Conservation (phyloP, 257 asterid genomes). For the Nicotiana paniculata region DNA sequence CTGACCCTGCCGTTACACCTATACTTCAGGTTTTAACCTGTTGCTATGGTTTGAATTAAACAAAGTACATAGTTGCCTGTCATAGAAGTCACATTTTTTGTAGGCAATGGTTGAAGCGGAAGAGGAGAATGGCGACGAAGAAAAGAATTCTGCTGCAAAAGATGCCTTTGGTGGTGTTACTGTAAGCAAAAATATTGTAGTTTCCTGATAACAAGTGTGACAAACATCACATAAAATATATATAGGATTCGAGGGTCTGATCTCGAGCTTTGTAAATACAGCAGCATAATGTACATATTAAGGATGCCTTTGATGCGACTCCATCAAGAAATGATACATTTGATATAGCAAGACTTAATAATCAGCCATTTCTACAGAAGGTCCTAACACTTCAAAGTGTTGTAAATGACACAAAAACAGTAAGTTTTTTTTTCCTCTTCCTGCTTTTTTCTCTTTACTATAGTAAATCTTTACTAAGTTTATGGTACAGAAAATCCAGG, state of each 20-base stretch:
- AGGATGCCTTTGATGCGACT: constrained; percentile 19
- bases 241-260: background rate
- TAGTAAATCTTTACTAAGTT: background rate
- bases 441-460: background rate
- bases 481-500: constrained; percentile 47
- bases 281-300: constrained; percentile 25
- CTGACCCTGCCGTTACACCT: constrained; percentile 44
- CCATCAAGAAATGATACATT: constrained; percentile 5
- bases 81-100: background rate
- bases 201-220: background rate
- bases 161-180: constrained; percentile 11
- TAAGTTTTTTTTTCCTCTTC: constrained; percentile 14
- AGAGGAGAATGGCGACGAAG: constrained; percentile 18
- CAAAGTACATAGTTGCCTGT: background rate
- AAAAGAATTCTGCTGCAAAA: constrained; percentile 2
- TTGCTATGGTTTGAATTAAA: background rate
- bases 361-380: constrained; percentile 24
- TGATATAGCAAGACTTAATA: background rate
- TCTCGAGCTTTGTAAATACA: constrained; percentile 14
- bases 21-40: constrained; percentile 35
- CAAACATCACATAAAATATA: background rate
- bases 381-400: constrained; percentile 38
- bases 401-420: constrained; percentile 39
- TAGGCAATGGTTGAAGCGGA: constrained; percentile 40
- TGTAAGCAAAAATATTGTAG: constrained; percentile 17